Evolutionary conservation across 1,284 basidiomycete genomes (phyloP).

Genomic region (Sporisorium exsertum): DNA sequence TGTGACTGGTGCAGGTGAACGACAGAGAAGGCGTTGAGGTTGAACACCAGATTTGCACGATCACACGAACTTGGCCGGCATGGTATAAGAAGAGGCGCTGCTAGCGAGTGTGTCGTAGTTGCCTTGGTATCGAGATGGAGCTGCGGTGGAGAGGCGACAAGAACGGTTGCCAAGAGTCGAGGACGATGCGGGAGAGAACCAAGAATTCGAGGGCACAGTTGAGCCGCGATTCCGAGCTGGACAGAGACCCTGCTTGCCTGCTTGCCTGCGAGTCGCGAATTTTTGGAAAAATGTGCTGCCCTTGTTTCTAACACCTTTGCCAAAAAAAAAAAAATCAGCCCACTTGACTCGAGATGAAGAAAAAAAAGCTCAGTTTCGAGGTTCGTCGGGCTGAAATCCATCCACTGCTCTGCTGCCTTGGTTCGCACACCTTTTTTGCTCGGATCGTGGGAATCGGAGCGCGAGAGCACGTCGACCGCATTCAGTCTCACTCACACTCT

Average conservation of each 20-base stretch:
- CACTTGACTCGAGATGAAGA: neutral
- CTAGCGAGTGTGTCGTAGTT: neutral
- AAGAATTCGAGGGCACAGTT: neutral
- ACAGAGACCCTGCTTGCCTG: neutral
- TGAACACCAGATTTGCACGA: conserved; percentile 1
- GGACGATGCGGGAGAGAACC: neutral
- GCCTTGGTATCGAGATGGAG: neutral
- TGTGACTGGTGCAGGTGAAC: neutral
- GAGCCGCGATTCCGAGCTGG: too few species aligned
- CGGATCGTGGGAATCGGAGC: conserved; percentile 43
- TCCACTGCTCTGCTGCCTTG: neutral
- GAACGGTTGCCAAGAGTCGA: neutral
- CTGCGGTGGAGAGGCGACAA: neutral
- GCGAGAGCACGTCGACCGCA: conserved; percentile 10
- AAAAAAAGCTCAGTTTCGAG: conserved; percentile 1
- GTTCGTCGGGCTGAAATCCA: neutral
- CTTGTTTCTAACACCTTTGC: neutral
- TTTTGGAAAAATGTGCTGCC: neutral
- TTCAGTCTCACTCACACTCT: conserved; percentile 7
- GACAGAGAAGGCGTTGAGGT: neutral
- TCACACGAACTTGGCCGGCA: conserved; percentile 6
- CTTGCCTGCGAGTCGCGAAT: neutral
- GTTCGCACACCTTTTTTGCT: too few species aligned
- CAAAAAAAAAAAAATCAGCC: neutral
- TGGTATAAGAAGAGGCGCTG: conserved; percentile 2